phyloP scores from a whole-genome alignment of 148 eudicot species.

The Fagopyrum tataricum region DNA sequence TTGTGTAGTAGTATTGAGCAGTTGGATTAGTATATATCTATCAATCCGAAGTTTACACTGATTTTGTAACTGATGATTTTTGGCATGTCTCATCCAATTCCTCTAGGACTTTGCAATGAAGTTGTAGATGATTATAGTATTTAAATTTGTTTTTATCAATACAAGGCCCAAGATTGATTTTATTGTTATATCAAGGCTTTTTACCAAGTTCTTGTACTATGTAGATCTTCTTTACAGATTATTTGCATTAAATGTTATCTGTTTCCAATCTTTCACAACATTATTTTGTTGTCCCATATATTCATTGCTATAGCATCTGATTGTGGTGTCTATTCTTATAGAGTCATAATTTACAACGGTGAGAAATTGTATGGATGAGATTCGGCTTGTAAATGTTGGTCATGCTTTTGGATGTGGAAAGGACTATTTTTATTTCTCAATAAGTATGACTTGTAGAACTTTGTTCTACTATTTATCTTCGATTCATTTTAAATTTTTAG shows the following conservation, averaged over 20 bases:
- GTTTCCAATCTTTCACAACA: not conserved
- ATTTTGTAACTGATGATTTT: not conserved
- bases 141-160: not conserved
- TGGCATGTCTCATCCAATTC: not conserved
- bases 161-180: not conserved
- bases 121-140: not conserved
- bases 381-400: not conserved
- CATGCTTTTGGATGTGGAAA: not conserved
- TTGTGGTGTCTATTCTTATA: not conserved
- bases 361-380: not conserved
- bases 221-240: not conserved
- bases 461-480: not conserved
- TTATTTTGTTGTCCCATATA: not conserved
- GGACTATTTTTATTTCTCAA: not conserved
- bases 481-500: not conserved
- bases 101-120: not conserved
- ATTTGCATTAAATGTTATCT: not conserved
- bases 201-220: not conserved
- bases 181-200: not conserved
- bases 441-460: not conserved
- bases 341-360: not conserved
- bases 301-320: not conserved
- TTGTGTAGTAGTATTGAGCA: not conserved
- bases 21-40: not conserved
- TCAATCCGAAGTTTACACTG: not conserved